A percentile compares a stretch with the other conserved stretches of the same genome.
These are phyloP conservation scores for Cytospora leucostoma DNA, from an alignment of 2,329 filamentous ascomycete genomes.

Conservation along the genomic window DNA sequence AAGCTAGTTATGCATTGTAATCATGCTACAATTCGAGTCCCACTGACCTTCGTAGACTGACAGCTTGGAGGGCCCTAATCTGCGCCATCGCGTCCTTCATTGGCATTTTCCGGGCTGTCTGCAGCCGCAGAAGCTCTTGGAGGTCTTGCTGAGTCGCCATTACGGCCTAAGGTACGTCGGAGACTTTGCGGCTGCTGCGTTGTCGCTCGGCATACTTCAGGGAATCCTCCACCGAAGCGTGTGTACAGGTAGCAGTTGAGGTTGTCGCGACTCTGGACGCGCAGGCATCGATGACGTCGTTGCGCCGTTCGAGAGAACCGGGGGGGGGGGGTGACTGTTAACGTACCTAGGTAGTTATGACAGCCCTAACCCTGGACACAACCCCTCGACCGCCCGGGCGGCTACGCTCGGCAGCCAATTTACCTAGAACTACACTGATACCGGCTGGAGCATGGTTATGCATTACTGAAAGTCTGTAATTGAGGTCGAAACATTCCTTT, in stretches of 20 bases:
- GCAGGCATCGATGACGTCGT: not conserved
- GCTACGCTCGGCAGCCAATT: too few relatives aligned
- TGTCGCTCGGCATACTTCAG: too few relatives aligned
- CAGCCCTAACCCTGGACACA: too few relatives aligned
- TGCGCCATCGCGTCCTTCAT: conserved; percentile 62
- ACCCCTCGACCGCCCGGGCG: too few relatives aligned
- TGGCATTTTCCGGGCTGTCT: conserved; percentile 59
- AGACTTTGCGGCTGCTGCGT: not conserved
- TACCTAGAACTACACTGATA: too few relatives aligned
- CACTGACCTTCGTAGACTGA: conserved; percentile 56
- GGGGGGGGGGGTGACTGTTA: too few relatives aligned
- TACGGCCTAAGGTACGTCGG: not conserved
- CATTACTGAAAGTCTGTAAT: too few relatives aligned
- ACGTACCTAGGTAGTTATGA: too few relatives aligned
- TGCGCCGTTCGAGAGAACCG: not conserved
- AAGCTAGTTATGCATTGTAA: not conserved
- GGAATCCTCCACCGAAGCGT: too few relatives aligned
- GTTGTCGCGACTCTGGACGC: not conserved
- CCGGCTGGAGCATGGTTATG: too few relatives aligned
- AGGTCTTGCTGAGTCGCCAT: conserved; percentile 62
- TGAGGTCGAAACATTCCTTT: too few relatives aligned
- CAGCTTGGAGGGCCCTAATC: conserved; percentile 58
- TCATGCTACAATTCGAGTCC: not conserved
- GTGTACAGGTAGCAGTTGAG: not conserved
- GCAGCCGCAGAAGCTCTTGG: conserved; percentile 61